Conservation (phyloP, 2,329 filamentous ascomycete species). For the Aspergillus novoparasiticus region DNA sequence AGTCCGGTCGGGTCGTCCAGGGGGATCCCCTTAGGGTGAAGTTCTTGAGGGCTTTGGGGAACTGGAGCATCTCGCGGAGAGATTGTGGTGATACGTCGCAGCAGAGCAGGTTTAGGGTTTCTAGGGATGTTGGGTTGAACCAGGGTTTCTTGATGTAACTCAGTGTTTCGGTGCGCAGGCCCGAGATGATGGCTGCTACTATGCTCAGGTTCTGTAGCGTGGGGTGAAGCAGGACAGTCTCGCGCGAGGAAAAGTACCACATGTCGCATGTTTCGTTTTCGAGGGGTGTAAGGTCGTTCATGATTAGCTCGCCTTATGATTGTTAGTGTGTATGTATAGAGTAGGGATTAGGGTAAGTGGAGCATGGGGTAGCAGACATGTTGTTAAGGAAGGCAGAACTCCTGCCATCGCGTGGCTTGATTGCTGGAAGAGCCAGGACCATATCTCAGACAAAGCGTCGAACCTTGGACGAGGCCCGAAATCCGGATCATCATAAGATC, state of each 20-base stretch:
- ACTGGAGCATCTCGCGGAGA: neutral
- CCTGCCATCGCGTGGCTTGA: neutral
- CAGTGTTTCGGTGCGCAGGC: neutral
- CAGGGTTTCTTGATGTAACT: neutral
- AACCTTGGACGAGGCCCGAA: neutral
- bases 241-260: conserved; percentile 2
- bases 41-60: neutral
- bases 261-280: neutral
- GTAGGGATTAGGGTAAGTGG: neutral
- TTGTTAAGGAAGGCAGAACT: conserved; percentile 3
- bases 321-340: neutral
- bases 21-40: conserved; percentile 1
- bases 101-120: neutral
- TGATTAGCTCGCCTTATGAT: neutral
- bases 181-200: neutral
- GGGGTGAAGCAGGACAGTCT: conserved; percentile 7
- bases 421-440: conserved; percentile 2
- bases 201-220: conserved; percentile 5
- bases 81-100: neutral
- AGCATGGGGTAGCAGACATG: neutral
- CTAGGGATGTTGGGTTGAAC: neutral
- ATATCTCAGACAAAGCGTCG: neutral
- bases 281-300: neutral
- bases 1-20: neutral
- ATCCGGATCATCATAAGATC: neutral